Percentiles rank a stretch among this genome's conserved stretches.
These are phyloP conservation scores for Eimeria necatrix DNA, from an alignment of 169 alveolate genomes.

Conservation along the genomic window DNA sequence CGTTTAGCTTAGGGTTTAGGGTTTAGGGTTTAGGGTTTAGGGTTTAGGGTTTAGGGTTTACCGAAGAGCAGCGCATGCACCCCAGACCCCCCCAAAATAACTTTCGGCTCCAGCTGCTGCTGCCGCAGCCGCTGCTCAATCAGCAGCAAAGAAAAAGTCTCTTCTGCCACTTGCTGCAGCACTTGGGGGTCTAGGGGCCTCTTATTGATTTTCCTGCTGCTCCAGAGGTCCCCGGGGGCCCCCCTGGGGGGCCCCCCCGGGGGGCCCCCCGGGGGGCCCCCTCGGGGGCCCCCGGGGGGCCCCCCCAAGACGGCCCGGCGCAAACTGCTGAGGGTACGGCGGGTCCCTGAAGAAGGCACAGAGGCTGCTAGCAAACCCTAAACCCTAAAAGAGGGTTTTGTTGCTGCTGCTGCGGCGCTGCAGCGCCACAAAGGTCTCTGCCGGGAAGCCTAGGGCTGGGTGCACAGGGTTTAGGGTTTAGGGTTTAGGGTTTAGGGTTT, in stretches of 20 bases:
- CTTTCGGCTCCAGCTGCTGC: not conserved
- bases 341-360: slow-evolving; percentile 5
- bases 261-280: too few species aligned
- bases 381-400: too few species aligned
- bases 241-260: too few species aligned
- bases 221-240: not conserved
- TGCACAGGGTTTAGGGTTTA: not conserved
- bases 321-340: slow-evolving; percentile 3
- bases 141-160: not conserved
- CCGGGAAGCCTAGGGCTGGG: too few species aligned
- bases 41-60: slow-evolving; percentile 25
- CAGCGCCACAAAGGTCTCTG: too few species aligned
- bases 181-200: slow-evolving; percentile 19
- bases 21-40: not conserved
- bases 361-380: not conserved
- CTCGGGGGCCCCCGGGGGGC: too few species aligned
- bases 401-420: too few species aligned
- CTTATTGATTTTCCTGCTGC: slow-evolving; percentile 1
- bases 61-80: slow-evolving; percentile 30
- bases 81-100: not conserved
- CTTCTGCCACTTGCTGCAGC: slow-evolving; percentile 21
- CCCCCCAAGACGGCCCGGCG: not conserved
- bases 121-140: not conserved
- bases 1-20: too few species aligned
- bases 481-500: not conserved